Evolutionary conservation across 441 rosid genomes (phyloP), one percentile per base, ranked within the genome.

Genomic region (Eruca vesicaria): DNA sequence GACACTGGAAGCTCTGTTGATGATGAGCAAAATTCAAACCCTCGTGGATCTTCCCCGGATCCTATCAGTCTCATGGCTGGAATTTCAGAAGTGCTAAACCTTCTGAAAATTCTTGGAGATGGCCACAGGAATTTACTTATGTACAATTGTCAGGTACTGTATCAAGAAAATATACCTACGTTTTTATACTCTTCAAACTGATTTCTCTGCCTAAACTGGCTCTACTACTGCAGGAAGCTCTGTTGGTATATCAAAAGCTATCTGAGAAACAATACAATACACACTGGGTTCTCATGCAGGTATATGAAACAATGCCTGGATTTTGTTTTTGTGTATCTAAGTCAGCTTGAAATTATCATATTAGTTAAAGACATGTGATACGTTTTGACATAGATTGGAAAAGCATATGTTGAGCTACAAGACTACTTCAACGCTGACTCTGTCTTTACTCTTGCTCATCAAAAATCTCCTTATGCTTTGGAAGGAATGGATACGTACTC

Each of bases 401-500:
- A 90, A 78, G 88, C 88, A 48, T 84, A 88, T 77, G 86, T 85
- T 81, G 87, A 89, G 82, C 84, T 87, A 75, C 90, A 88, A 68
- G 88, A 90, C 73, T 92, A 92, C 76, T 80, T 84, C 65, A 90
- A 87, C 74, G 96, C 96, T 60, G 90, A 86, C 55, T 74, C 78
- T 73, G 87, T 85, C 74, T 92, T 89, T 76, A 82, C 82, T 80
- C 91, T 86, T 76, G 86, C 94, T 28, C 94, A 84, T 55, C 86
- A 63, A 74, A 73, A 76, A 71, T 86, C 83, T 63, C 93, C 94
- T 69, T 86, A 87, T 74, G 79, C 82, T 83, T 82, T 89, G 75
- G 93, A 90, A 84, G 93, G 91, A 74, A 77, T 89, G 91, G 97
- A 92, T 82, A 75, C 82, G 33, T 87, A 90, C 81, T 92, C 96